phyloP scores from a whole-genome alignment of 306 rosid species.

The Glycine tomentella region DNA sequence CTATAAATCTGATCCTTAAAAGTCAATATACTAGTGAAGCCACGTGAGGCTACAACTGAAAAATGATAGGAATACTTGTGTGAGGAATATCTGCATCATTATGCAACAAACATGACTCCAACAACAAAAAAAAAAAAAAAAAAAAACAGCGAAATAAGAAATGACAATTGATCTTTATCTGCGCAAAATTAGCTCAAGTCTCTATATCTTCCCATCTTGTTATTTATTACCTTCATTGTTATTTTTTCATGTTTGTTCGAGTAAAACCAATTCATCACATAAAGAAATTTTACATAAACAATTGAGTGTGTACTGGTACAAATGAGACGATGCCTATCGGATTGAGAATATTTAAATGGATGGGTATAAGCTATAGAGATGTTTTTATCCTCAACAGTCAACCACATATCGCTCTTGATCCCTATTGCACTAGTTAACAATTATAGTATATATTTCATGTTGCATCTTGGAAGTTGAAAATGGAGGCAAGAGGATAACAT shows the following conservation, averaged over 20 bases:
- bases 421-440: neutral
- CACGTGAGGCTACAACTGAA: constrained; percentile 3
- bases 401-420: constrained; percentile 8
- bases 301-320: constrained; percentile 1
- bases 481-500: neutral
- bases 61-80: neutral
- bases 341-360: constrained; percentile 6
- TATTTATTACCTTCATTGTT: neutral
- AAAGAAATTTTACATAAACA: neutral
- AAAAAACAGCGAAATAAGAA: neutral
- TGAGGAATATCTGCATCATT: neutral
- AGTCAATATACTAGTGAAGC: neutral
- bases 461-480: constrained; percentile 1
- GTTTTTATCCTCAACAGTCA: neutral
- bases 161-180: neutral
- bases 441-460: neutral
- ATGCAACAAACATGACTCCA: neutral
- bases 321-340: neutral
- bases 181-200: constrained; percentile 4
- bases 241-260: neutral
- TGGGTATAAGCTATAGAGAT: neutral
- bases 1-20: too few relatives aligned
- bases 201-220: neutral
- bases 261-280: constrained; percentile 13
- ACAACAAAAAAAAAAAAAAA: neutral